Evolutionary conservation across 192 early-diverging fungal species (phyloP).

Genomic region (Dissophora globulifera): DNA sequence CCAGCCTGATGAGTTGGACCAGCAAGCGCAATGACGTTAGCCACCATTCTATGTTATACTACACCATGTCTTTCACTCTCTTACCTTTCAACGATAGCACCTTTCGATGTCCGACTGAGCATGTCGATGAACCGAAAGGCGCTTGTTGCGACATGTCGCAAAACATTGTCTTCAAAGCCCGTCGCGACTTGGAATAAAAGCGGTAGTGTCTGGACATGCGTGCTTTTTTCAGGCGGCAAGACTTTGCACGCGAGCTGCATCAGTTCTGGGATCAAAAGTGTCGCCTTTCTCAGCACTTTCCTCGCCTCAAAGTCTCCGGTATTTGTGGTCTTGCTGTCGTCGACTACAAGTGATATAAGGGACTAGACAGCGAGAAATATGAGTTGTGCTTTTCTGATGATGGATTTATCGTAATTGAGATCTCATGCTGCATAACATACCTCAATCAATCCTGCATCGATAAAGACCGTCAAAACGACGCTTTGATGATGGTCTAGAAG

Average conservation of each 20-base stretch:
- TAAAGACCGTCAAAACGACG: slow-evolving; percentile 78
- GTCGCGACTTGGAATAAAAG: slow-evolving; percentile 78
- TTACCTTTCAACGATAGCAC: slow-evolving; percentile 47
- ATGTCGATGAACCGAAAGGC: slow-evolving; percentile 81
- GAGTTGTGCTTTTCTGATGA: too few species aligned
- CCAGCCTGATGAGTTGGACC: not conserved
- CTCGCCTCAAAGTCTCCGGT: slow-evolving; percentile 8
- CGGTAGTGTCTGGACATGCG: slow-evolving; percentile 69
- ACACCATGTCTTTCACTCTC: too few species aligned
- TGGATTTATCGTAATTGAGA: too few species aligned
- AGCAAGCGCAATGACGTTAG: too few species aligned
- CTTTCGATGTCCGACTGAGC: slow-evolving; percentile 59
- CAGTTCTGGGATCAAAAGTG: slow-evolving; percentile 79
- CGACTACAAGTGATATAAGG: slow-evolving; percentile 75
- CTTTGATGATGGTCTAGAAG: slow-evolving; percentile 76
- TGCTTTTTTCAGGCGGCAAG: slow-evolving; percentile 60
- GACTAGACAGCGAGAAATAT: slow-evolving; percentile 52
- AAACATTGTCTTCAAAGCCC: slow-evolving; percentile 77
- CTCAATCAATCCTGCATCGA: slow-evolving; percentile 75
- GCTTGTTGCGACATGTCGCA: slow-evolving; percentile 78
- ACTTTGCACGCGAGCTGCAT: slow-evolving; percentile 75
- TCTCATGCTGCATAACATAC: slow-evolving; percentile 33
- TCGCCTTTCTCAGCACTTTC: slow-evolving; percentile 71
- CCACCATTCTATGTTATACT: too few species aligned
- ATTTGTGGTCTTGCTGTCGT: slow-evolving; percentile 56